Evolutionary conservation across 345 rosid genomes (phyloP), one percentile per base, ranked within the genome.

Genomic region (Schrenkiella parvula): DNA sequence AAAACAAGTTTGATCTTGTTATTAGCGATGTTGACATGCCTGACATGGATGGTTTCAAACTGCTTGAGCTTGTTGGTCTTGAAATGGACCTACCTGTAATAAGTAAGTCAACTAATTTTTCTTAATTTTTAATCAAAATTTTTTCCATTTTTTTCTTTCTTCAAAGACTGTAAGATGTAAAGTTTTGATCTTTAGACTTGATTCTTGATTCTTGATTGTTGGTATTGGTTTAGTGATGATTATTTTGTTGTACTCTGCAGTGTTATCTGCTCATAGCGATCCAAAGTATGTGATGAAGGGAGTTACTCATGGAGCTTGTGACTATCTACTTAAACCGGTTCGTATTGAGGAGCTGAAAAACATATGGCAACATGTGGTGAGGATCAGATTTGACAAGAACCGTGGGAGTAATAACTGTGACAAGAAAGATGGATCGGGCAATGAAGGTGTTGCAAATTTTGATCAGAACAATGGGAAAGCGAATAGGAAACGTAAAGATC

Each of bases 71-170:
- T 29, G 97, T 91, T 62, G 99, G 99, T 69, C 90, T 95, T 26
- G 99, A 95, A 82, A 95, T 95, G 99, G 99, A 95, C 83, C 96
- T 95, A 70, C 99, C 99, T 38, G 97, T 91, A 64, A 91, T 95
- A 7, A 91, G 98, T 95, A 67, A 79, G 97, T 89, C 67, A 55
- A 46, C 15, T 60, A 23, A 38, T 64, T 64, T 53, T 65, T 37
- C n/a, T 5, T 61, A 62, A 19, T 3, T 53, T 19, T 28, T 37
- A 60, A 21, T 17, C 46, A 35, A 25, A 17, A 3, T 39, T 21
- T 35, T 9, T 14, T n/a, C n/a, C 11, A n/a, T 22, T 1, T 70
- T 50, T 50, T 26, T 35, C 1, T 50, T 26, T 35, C 1, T 1
- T 19, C 37, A 39, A 42, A 19, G 19, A 47, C 32, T 47, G 15